Evolutionary conservation across 495 filamentous ascomycete species (phyloP), one percentile per base, ranked within the genome.

Genomic region (Annulohypoxylon stygium): DNA sequence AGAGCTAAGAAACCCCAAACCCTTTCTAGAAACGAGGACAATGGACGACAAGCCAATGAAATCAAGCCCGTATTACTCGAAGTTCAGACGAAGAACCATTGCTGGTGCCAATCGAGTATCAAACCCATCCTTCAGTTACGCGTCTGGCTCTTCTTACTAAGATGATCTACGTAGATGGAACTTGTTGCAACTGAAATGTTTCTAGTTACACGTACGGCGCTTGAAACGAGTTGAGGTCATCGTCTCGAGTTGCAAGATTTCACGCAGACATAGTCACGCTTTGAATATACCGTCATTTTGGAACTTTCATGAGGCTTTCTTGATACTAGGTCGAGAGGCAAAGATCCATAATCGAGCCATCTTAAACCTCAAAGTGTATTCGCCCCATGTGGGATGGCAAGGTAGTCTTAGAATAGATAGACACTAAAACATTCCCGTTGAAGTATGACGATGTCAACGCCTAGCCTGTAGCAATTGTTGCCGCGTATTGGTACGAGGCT

Each of bases 161-260:
- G 26, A 55, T 55, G 48, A 23, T 30, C 50, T 54, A 26, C 25
- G 14, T 39, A 53, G 12, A 25, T 36, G 51, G 41, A 59, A 43
- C 11, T 57, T 63, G 36, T 51, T 58, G 25, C 57, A 20, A 64
- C 57, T 59, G 45, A 61, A 61, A 65, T 62, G 54, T 69, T 65
- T 61, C 70, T 16, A 25, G 54, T 41, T 65, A 53, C 70, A 43
- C 53, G 60, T 61, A 60, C 37, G 54, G 23, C 14, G 39, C 25
- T 61, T 61, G 65, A 69, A 69, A 65, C 70, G 30, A 58, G 39
- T 23, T 41, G 48, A 53, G 7, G 1, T 39, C 20, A n/a, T 50
- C 26, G 43, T 45, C 43, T 45, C 25, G 11, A 53, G 41, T 30
- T 64, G 23, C 25, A 4, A 14, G 2, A 59, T 23, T 59, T 45